Conservation (phyloP, 202 grass and related monocot species). For the Schoenoplectus triqueter region DNA sequence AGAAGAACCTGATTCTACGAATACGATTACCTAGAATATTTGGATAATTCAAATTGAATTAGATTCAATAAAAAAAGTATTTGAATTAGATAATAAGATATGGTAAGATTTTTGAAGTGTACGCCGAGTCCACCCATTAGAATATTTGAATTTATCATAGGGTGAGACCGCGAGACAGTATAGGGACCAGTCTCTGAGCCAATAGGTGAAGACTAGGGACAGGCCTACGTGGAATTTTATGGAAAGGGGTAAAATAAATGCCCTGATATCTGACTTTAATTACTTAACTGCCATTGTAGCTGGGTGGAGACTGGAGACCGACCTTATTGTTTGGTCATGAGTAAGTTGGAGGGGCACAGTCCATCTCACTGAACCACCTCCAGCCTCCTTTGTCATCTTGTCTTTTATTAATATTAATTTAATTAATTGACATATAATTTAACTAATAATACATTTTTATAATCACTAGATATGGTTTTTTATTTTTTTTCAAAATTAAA, state of each 20-base stretch:
- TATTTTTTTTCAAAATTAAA: neutral
- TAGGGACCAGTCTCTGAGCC: neutral
- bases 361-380: neutral
- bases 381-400: neutral
- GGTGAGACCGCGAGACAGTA: too few species aligned
- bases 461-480: too few species aligned
- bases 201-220: slow-evolving; percentile 18
- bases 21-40: too few species aligned
- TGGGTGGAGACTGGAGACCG: neutral
- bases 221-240: slow-evolving; percentile 3
- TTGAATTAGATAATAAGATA: too few species aligned
- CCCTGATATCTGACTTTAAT: neutral
- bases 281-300: neutral
- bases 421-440: too few species aligned
- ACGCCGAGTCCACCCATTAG: neutral
- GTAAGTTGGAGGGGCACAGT: too few species aligned
- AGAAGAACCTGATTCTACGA: neutral
- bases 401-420: neutral
- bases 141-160: neutral
- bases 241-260: neutral
- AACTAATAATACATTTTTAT: too few species aligned
- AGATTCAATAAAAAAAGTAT: too few species aligned
- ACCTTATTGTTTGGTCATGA: neutral
- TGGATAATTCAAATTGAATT: too few species aligned
- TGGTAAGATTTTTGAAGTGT: neutral